phyloP scores from a whole-genome alignment of 352 stramenopile genomes.

The Phytophthora cactorum region DNA sequence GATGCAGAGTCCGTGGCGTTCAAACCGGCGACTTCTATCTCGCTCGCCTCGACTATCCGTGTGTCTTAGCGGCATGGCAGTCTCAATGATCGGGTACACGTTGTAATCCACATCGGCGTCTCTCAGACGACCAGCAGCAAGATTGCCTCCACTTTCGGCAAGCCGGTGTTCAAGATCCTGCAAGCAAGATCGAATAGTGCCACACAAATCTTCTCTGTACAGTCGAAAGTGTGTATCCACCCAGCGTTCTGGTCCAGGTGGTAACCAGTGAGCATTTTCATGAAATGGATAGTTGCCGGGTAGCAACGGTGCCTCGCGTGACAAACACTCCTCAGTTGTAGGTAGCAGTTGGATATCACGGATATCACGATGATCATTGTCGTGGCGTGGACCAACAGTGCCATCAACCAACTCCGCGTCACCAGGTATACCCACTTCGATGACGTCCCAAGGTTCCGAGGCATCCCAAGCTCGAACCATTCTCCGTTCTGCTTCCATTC shows the following conservation, averaged over 20 bases:
- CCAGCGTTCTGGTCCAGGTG: slow-evolving; percentile 44
- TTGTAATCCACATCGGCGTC: slow-evolving; percentile 44
- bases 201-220: slow-evolving; percentile 50
- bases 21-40: slow-evolving; percentile 18
- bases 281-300: slow-evolving; percentile 50
- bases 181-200: slow-evolving; percentile 40
- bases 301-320: slow-evolving; percentile 30
- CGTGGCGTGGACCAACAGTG: slow-evolving; percentile 41
- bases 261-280: slow-evolving; percentile 48
- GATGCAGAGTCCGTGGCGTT: slow-evolving; percentile 41
- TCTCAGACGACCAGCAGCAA: slow-evolving; percentile 25
- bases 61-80: slow-evolving; percentile 29
- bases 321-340: slow-evolving; percentile 44
- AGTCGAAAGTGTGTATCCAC: slow-evolving; percentile 56
- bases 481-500: slow-evolving; percentile 12
- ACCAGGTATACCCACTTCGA: slow-evolving; percentile 34
- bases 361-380: slow-evolving; percentile 48
- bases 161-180: slow-evolving; percentile 41
- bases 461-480: neutral
- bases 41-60: slow-evolving; percentile 32
- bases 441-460: slow-evolving; percentile 33
- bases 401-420: slow-evolving; percentile 26
- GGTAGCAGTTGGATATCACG: slow-evolving; percentile 43
- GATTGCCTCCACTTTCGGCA: slow-evolving; percentile 2
- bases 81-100: slow-evolving; percentile 30